Percentiles rank a stretch among this genome's conserved stretches.
These are phyloP conservation scores for Cetraspora pellucida DNA, from an alignment of 192 early-diverging fungal genomes.

Conservation along the genomic window DNA sequence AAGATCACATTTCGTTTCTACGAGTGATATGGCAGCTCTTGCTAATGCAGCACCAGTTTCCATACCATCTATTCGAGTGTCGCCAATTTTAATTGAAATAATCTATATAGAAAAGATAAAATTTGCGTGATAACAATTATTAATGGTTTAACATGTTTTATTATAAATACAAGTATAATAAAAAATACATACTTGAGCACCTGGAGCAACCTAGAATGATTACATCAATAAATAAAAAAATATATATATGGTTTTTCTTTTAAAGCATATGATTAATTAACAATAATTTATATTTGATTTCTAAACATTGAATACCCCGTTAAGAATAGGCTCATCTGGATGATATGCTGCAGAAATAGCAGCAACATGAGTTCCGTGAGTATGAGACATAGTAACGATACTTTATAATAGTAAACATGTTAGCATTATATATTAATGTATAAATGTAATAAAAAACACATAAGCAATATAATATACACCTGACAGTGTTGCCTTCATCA, in stretches of 20 bases:
- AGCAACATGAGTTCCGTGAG: conserved; percentile 94
- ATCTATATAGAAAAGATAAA: conserved; percentile 41
- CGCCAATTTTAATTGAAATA: conserved; percentile 92
- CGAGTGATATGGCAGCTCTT: conserved; percentile 76
- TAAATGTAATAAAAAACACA: background rate
- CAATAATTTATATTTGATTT: too few species aligned
- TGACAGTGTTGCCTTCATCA: conserved; percentile 74
- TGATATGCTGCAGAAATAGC: conserved; percentile 89
- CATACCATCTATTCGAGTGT: conserved; percentile 70
- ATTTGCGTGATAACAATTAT: background rate
- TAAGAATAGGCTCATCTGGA: conserved; percentile 79
- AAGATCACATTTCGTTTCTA: conserved; percentile 67
- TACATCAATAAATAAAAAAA: too few species aligned
- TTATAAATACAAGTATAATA: too few species aligned
- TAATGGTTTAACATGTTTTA: background rate
- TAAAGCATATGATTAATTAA: background rate
- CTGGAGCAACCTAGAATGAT: conserved; percentile 74
- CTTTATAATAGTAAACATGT: conserved; percentile 29
- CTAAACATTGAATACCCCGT: conserved; percentile 64
- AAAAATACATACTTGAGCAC: conserved; percentile 62
- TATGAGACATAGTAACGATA: conserved; percentile 82
- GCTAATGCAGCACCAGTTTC: conserved; percentile 85
- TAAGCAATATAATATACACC: conserved; percentile 36
- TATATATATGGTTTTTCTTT: background rate
- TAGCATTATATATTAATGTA: background rate